phyloP scores from a whole-genome alignment of 768 basidiomycete genomes.

The Arthromyces matolae region DNA sequence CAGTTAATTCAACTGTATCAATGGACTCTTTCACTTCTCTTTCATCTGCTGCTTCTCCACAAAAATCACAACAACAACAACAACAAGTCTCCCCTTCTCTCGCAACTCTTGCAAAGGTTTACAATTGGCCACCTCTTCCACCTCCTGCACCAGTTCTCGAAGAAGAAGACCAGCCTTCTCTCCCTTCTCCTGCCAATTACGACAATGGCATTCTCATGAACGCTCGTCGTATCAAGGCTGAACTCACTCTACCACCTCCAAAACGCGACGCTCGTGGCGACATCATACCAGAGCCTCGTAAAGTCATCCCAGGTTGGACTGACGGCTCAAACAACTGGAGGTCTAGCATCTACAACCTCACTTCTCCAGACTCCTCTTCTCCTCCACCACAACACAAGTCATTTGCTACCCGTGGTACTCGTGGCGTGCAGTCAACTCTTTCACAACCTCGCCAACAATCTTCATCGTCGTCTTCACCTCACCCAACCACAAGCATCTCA shows the following conservation, averaged over 20 bases:
- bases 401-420: constrained; percentile 47
- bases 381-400: constrained; percentile 36
- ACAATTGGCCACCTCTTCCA: constrained; percentile 52
- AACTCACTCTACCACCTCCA: constrained; percentile 38
- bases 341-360: constrained; percentile 54
- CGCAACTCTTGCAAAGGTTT: constrained; percentile 29
- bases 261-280: constrained; percentile 34
- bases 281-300: constrained; percentile 32
- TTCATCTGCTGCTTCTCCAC: constrained; percentile 31
- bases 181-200: constrained; percentile 35
- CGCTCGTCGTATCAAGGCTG: constrained; percentile 46
- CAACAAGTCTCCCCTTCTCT: constrained; percentile 26
- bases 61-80: too few species aligned
- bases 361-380: constrained; percentile 35
- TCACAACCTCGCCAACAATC: constrained; percentile 13
- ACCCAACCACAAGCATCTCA: too few species aligned
- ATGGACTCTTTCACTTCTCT: constrained; percentile 40
- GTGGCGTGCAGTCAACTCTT: constrained; percentile 47
- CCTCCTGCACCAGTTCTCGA: constrained; percentile 41
- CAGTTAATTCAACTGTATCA: constrained; percentile 25
- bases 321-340: constrained; percentile 68
- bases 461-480: too few species aligned
- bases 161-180: constrained; percentile 23
- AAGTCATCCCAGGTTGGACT: constrained; percentile 63
- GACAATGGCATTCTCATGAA: constrained; percentile 70